Percentiles rank a stretch among this genome's conserved stretches.
Evolutionary conservation across 768 basidiomycete genomes (phyloP).

Genomic region (Nidula microcarpa): DNA sequence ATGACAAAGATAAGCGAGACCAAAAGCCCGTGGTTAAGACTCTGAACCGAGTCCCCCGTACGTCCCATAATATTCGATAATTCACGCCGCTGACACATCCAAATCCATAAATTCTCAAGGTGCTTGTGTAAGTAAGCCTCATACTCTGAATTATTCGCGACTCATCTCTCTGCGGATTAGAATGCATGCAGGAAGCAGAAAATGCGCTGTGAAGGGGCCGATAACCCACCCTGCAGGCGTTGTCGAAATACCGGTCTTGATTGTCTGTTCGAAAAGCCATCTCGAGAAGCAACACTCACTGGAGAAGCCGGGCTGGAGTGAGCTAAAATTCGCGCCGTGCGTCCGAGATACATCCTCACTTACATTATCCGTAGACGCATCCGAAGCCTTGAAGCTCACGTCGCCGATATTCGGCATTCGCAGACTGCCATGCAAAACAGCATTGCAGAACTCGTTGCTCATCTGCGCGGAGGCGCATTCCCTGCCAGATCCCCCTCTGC

Average conservation of each 20-base stretch:
- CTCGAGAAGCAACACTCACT: conserved; percentile 79
- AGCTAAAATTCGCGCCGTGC: too few relatives aligned
- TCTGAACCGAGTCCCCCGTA: conserved; percentile 84
- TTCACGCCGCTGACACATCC: too few relatives aligned
- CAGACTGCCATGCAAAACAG: conserved; percentile 77
- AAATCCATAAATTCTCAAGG: too few relatives aligned
- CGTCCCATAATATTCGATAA: conserved; percentile 37
- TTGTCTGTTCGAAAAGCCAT: conserved; percentile 94
- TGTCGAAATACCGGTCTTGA: conserved; percentile 88
- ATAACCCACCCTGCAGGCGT: conserved; percentile 94
- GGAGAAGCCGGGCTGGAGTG: conserved; percentile 90
- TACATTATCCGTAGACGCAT: too few relatives aligned
- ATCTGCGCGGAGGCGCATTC: conserved; percentile 59
- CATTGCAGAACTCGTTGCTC: conserved; percentile 75
- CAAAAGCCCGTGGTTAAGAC: conserved; percentile 73
- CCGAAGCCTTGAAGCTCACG: conserved; percentile 82
- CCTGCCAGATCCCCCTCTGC: conserved; percentile 62
- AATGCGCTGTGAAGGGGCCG: conserved; percentile 96
- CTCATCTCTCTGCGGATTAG: conserved; percentile 33
- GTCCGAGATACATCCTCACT: too few relatives aligned
- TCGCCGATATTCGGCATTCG: conserved; percentile 73
- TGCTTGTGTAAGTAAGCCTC: conserved; percentile 62
- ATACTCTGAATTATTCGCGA: conserved; percentile 8
- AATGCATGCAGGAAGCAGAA: conserved; percentile 96
- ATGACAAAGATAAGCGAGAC: conserved; percentile 57